phyloP scores from a whole-genome alignment of 768 basidiomycete species.

The Lactifluus rugatus region DNA sequence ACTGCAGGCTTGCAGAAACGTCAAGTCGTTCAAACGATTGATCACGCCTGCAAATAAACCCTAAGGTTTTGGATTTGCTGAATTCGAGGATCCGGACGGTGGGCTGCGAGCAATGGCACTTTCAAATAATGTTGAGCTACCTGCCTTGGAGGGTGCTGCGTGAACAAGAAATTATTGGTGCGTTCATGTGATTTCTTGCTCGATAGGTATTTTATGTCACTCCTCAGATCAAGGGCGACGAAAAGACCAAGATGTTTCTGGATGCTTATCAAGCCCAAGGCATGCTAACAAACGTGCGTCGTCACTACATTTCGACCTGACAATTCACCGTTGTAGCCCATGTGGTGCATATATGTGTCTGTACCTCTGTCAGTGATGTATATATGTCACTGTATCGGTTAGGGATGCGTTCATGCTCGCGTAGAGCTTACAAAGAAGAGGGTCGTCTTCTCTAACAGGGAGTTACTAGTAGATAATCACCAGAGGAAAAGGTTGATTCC shows the following conservation, averaged over 20 bases:
- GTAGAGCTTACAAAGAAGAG: too few species aligned
- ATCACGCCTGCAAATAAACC: too few species aligned
- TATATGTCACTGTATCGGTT: neutral
- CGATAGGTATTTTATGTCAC: too few species aligned
- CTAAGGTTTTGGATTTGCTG: constrained; percentile 52
- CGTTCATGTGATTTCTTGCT: too few species aligned
- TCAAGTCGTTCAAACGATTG: constrained; percentile 88
- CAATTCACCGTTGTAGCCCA: constrained; percentile 6
- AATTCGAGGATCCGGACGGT: too few species aligned
- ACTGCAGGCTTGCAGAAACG: constrained; percentile 74
- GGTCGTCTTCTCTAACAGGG: too few species aligned
- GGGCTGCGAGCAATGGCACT: too few species aligned
- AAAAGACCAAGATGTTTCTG: constrained; percentile 53
- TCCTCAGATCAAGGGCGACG: too few species aligned
- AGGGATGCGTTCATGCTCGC: too few species aligned
- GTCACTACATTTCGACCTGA: constrained; percentile 1
- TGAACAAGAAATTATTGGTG: too few species aligned
- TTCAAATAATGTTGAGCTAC: too few species aligned
- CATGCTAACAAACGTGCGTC: constrained; percentile 71
- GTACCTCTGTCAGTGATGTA: neutral
- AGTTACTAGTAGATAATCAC: constrained; percentile 71
- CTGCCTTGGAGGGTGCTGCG: too few species aligned
- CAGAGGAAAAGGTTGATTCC: constrained; percentile 49
- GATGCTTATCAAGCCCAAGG: constrained; percentile 80
- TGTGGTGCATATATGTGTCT: neutral